A percentile compares a stretch with the other conserved stretches of the same genome.
Evolutionary conservation across 768 basidiomycete genomes (phyloP).

Genomic region (Zangia roseola): DNA sequence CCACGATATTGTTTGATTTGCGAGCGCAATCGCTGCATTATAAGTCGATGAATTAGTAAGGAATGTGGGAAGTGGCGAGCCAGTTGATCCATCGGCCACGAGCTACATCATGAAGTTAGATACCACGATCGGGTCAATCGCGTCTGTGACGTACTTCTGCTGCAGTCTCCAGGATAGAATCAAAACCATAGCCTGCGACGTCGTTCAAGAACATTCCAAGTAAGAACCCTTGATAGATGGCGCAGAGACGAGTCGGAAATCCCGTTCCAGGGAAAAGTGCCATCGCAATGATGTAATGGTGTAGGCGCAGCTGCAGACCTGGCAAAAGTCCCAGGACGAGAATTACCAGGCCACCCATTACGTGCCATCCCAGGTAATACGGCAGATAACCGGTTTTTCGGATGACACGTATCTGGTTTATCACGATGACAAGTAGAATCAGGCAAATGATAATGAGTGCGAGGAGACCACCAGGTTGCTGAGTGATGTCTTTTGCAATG

Average conservation of each 20-base stretch:
- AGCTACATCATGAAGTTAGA: slow-evolving; percentile 46
- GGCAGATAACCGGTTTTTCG: slow-evolving; percentile 84
- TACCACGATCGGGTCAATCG: background rate
- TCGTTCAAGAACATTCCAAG: slow-evolving; percentile 83
- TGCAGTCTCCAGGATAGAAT: slow-evolving; percentile 73
- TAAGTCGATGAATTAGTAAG: slow-evolving; percentile 72
- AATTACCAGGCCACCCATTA: slow-evolving; percentile 60
- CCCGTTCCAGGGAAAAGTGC: slow-evolving; percentile 73
- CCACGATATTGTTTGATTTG: slow-evolving; percentile 61
- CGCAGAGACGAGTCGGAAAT: slow-evolving; percentile 78
- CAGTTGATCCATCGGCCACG: slow-evolving; percentile 66
- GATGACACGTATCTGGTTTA: slow-evolving; percentile 81
- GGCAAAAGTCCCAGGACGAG: slow-evolving; percentile 70
- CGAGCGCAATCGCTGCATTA: slow-evolving; percentile 51
- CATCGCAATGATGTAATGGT: slow-evolving; percentile 82
- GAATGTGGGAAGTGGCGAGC: slow-evolving; percentile 68
- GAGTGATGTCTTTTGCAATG: slow-evolving; percentile 62
- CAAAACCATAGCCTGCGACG: slow-evolving; percentile 76
- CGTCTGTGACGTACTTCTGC: slow-evolving; percentile 49
- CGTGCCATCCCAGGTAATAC: slow-evolving; percentile 74
- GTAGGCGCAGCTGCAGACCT: slow-evolving; percentile 65
- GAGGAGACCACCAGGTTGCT: slow-evolving; percentile 64
- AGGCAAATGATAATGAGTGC: slow-evolving; percentile 69
- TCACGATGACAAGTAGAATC: slow-evolving; percentile 53
- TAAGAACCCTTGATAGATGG: slow-evolving; percentile 78